Conservation (phyloP, 768 basidiomycete species). For the Suillus decipiens region DNA sequence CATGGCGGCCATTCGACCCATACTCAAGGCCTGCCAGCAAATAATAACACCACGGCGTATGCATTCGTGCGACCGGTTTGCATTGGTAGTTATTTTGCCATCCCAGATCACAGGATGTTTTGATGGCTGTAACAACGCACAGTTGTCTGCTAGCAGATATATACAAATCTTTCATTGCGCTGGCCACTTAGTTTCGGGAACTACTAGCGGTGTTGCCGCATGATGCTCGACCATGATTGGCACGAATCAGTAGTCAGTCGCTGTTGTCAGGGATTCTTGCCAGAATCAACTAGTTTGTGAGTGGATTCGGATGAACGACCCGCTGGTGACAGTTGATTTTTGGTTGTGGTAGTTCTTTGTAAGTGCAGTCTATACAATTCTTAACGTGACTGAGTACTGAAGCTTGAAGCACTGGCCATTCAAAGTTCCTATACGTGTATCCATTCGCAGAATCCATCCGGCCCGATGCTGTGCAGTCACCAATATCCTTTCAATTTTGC, state of each 20-base stretch:
- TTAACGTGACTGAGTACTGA: background rate
- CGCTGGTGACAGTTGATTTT: too few relatives aligned
- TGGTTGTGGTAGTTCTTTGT: too few relatives aligned
- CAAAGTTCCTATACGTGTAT: background rate
- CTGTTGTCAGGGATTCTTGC: background rate
- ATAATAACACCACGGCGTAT: background rate
- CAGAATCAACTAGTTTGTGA: too few relatives aligned
- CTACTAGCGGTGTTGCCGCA: background rate
- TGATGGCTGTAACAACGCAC: background rate
- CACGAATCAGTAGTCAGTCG: background rate
- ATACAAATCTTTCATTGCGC: background rate
- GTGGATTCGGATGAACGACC: too few relatives aligned
- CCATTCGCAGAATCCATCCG: background rate
- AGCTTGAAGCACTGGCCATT: background rate
- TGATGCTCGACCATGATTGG: background rate
- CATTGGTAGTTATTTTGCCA: background rate
- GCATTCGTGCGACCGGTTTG: background rate
- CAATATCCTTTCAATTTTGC: background rate
- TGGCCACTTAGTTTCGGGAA: background rate
- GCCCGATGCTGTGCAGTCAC: background rate
- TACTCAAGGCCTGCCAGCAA: background rate
- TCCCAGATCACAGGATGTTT: background rate
- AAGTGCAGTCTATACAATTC: background rate
- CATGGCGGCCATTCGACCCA: background rate
- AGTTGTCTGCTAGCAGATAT: background rate